Conservation (phyloP, 345 rosid species). For the Acer campestre region DNA sequence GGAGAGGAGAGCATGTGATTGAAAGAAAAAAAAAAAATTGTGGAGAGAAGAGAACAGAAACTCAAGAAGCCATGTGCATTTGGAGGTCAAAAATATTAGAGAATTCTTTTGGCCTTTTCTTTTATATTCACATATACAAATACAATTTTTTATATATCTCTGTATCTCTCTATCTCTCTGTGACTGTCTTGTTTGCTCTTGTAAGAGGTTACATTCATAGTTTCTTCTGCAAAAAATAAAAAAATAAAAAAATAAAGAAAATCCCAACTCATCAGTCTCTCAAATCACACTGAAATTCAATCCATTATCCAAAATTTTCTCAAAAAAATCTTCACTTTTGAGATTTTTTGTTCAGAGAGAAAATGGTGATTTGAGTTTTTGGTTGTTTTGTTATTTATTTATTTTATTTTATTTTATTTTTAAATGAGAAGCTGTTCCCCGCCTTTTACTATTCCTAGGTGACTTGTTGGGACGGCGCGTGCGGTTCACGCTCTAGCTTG, state of each 20-base stretch:
- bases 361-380: background rate
- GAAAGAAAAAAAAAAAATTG: slow-evolving; percentile 32
- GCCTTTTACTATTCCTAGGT: slow-evolving; percentile 41
- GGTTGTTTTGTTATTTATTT: background rate
- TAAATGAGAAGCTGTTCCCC: slow-evolving; percentile 30
- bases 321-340: background rate
- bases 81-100: slow-evolving; percentile 65
- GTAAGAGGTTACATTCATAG: slow-evolving; percentile 26
- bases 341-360: background rate
- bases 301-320: background rate
- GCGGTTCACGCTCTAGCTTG: background rate
- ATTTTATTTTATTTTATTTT: background rate
- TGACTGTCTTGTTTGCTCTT: slow-evolving; percentile 16
- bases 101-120: slow-evolving; percentile 35
- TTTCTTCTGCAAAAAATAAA: slow-evolving; percentile 20
- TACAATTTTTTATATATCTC: background rate
- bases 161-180: slow-evolving; percentile 8
- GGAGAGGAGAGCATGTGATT: slow-evolving; percentile 50
- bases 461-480: slow-evolving; percentile 43
- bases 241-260: too few relatives aligned
- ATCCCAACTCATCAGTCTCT: background rate
- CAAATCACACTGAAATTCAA: background rate
- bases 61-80: slow-evolving; percentile 61
- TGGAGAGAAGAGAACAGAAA: slow-evolving; percentile 36
- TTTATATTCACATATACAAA: background rate